These are phyloP conservation scores for Aspergillus niger DNA, from an alignment of 2,329 filamentous ascomycete species.

Conservation along the genomic window DNA sequence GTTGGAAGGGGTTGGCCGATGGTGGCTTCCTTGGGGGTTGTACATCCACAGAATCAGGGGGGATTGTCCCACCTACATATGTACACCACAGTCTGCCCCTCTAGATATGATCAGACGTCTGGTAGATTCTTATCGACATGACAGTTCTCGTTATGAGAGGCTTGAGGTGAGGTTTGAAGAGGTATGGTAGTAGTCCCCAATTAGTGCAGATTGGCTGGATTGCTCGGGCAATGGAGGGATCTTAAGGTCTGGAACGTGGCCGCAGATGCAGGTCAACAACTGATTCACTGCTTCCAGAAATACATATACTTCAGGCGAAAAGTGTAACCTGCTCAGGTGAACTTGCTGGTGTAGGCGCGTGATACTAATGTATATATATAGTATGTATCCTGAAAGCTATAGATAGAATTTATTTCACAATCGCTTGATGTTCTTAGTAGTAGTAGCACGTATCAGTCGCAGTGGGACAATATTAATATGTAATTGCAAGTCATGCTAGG, in stretches of 20 bases:
- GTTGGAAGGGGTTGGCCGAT: constrained; percentile 3
- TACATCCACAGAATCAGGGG: background rate
- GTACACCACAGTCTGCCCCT: background rate
- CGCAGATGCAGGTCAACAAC: background rate
- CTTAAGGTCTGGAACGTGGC: background rate
- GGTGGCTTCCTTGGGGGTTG: background rate
- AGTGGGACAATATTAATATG: no score
- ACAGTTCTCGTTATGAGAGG: background rate
- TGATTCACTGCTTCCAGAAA: background rate
- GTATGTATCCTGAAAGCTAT: no score
- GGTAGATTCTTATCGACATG: background rate
- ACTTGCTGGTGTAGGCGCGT: background rate
- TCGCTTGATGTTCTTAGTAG: no score
- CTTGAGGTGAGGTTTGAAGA: background rate
- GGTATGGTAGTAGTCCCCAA: background rate
- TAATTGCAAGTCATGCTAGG: no score
- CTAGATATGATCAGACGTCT: background rate
- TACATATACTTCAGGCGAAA: background rate
- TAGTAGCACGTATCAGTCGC: no score
- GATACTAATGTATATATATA: no score
- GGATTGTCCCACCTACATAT: background rate
- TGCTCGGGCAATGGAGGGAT: background rate
- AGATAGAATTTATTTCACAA: no score
- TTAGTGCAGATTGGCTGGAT: background rate
- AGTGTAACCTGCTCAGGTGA: background rate